Evolutionary conservation across 2,329 filamentous ascomycete genomes (phyloP).

Genomic region (Trichoderma arundinaceum): DNA sequence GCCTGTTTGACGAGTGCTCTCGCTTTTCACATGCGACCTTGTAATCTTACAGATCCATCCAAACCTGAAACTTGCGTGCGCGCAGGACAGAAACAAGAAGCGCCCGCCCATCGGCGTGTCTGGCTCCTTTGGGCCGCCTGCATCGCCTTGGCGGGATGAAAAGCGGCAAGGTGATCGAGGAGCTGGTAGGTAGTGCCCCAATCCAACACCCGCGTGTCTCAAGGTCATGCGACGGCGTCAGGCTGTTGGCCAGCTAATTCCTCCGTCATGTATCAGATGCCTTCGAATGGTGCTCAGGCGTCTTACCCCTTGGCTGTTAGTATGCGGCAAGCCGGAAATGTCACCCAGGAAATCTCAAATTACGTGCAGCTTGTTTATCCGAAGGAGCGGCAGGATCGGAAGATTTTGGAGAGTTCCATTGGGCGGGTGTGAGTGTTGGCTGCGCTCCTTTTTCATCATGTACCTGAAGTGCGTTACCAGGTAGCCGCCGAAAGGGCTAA

Average conservation of each 20-base stretch:
- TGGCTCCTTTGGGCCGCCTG: not conserved
- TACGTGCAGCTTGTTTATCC: slow-evolving; percentile 1
- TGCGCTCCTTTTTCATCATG: not conserved
- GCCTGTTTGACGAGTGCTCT: not conserved
- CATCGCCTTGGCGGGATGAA: not conserved
- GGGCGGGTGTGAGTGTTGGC: not conserved
- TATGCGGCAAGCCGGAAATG: slow-evolving; percentile 14
- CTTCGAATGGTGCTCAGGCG: not conserved
- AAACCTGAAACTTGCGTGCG: slow-evolving; percentile 14
- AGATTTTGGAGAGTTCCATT: not conserved
- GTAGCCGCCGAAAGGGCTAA: not conserved
- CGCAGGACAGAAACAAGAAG: not conserved
- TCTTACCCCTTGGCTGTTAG: slow-evolving; percentile 1
- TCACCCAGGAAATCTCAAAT: not conserved
- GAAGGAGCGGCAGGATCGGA: slow-evolving; percentile 17
- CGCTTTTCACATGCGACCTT: slow-evolving; percentile 7
- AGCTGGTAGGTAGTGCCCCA: not conserved
- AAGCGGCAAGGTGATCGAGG: not conserved
- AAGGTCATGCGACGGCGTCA: slow-evolving; percentile 8
- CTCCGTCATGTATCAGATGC: not conserved
- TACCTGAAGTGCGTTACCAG: not conserved
- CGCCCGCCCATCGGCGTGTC: not conserved
- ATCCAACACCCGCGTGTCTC: slow-evolving; percentile 18
- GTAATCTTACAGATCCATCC: not conserved
- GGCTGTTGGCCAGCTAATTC: not conserved